Base-by-base conservation (phyloP, 1,284 basidiomycete genomes). In the Boletus chippewaensis region DNA sequence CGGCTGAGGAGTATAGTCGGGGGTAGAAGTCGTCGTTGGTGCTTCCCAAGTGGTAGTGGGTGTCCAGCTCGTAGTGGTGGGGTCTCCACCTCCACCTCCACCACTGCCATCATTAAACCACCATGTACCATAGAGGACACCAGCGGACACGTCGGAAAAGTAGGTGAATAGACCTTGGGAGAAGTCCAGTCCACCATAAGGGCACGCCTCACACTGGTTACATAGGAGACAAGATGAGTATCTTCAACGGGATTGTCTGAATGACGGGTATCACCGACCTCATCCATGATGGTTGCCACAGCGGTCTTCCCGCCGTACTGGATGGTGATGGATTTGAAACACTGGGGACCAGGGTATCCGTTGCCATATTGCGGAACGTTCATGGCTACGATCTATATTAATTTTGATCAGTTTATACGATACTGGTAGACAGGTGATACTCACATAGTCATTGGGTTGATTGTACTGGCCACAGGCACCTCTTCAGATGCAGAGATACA, bases 111-210 rank as follows among this genome's bases (percentile, higher is more conserved):
- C 70, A 47, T 69, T 67, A 67, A 71, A 79, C 57, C 57, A 68
- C 86, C 85, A 89, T n/a, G 62, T 59, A 50, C 81, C 81, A 47
- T 70, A 70, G 45, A 91, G 57, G 18, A 81, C 73, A 52, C 87
- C 89, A 0, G 47, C 61, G 44, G 59, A 57, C 53, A 71, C 61
- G 24, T 61, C n/a, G 0, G 75, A 76, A 53, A 87, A 84, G 69
- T 69, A 76, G 3, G 61, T 45, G 73, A 96, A 96, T 40, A 96
- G 79, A 47, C 82, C 77, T 11, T 68, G 65, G 22, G 87, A 87
- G 54, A 95, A 74, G 73, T 96, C 93, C 51, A 96, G 79, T 39
- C 79, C 88, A 34, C 79, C 82, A 40, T 67, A 76, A 2, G 81
- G 79, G 65, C 90, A 93, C 28, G 77, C 81, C 49, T 78, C 79